These are phyloP conservation scores for Suillus variegatus DNA, from an alignment of 768 basidiomycete species.

Conservation along the genomic window DNA sequence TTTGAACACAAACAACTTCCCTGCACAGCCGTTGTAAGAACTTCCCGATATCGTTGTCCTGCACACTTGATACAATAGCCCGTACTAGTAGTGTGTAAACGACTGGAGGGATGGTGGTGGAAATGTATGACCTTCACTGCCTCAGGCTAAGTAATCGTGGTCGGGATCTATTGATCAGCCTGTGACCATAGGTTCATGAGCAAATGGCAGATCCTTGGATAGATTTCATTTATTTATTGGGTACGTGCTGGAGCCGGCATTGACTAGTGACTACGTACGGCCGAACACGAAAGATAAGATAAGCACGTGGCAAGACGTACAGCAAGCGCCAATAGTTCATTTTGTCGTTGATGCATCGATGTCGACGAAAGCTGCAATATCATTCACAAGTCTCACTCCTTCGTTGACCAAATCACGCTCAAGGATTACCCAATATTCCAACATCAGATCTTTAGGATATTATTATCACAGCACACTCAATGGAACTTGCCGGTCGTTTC, in stretches of 20 bases:
- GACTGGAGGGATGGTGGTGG: not conserved
- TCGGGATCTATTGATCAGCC: not conserved
- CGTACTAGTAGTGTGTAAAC: not conserved
- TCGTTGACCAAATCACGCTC: not conserved
- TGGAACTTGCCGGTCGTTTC: constrained; percentile 3
- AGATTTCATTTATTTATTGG: too few species aligned
- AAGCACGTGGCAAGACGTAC: not conserved
- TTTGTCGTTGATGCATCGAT: not conserved
- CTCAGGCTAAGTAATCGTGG: not conserved
- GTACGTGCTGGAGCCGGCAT: not conserved
- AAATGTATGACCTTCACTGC: not conserved
- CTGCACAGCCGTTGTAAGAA: not conserved
- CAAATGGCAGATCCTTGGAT: not conserved
- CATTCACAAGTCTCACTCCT: not conserved
- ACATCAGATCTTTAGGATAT: not conserved
- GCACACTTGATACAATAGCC: not conserved
- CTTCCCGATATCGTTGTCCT: not conserved
- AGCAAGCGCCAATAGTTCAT: not conserved
- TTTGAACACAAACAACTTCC: not conserved
- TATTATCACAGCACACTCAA: not conserved
- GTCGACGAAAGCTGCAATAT: not conserved
- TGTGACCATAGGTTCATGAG: not conserved
- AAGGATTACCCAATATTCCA: not conserved
- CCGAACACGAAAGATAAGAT: not conserved
- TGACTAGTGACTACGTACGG: not conserved